These are phyloP conservation scores for Cryptococcus sp. DNA, from an alignment of 1,284 basidiomycete genomes.

Conservation along the genomic window DNA sequence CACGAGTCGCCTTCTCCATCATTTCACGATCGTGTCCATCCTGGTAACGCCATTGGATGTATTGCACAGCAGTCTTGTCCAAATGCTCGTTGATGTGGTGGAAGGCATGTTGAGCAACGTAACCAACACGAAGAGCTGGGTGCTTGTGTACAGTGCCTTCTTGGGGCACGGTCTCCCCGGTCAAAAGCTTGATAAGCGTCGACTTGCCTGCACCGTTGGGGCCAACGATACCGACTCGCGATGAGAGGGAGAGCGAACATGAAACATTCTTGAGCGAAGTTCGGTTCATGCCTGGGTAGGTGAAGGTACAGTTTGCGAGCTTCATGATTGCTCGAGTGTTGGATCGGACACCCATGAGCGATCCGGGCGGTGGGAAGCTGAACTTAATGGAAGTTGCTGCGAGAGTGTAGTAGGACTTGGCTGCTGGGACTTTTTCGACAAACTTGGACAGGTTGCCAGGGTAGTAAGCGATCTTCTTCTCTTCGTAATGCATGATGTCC, in stretches of 20 bases:
- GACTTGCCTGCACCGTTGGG: constrained; percentile 93
- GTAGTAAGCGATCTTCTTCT: constrained; percentile 96
- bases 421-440: constrained; percentile 88
- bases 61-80: constrained; percentile 92
- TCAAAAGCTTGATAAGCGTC: constrained; percentile 95
- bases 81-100: constrained; percentile 93
- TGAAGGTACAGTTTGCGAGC: constrained; percentile 88
- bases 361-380: constrained; percentile 93
- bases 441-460: constrained; percentile 91
- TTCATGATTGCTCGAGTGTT: constrained; percentile 96
- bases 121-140: constrained; percentile 91
- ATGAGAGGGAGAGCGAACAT: constrained; percentile 88
- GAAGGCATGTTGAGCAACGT: constrained; percentile 97
- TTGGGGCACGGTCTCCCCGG: constrained; percentile 93
- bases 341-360: constrained; percentile 95
- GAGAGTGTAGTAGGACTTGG: constrained; percentile 96
- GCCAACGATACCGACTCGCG: constrained; percentile 85
- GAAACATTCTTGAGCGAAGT: constrained; percentile 88
- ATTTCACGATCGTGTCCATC: constrained; percentile 97
- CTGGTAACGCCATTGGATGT: constrained; percentile 99
- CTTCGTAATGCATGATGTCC: constrained; percentile 96
- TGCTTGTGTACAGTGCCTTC: constrained; percentile 95
- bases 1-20: constrained; percentile 87
- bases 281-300: constrained; percentile 81
- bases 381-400: constrained; percentile 95